phyloP scores from a whole-genome alignment of 345 rosid genomes.

The Psidium friedrichsthalianum region DNA sequence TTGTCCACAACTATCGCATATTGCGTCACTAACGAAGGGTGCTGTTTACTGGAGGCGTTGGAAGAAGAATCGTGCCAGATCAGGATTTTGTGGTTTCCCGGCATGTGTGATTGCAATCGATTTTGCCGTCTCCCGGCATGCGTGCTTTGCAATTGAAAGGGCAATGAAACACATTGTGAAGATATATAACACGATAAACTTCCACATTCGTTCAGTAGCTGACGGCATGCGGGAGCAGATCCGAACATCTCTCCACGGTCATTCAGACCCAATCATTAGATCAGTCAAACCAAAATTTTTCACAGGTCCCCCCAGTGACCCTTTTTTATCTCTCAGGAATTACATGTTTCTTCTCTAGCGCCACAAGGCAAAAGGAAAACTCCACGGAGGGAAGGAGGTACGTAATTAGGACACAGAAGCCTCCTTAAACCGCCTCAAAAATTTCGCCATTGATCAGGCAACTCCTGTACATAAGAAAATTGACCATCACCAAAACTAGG shows the following conservation, averaged over 20 bases:
- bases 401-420: constrained; percentile 1
- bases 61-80: background rate
- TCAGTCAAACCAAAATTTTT: background rate
- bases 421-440: constrained; percentile 2
- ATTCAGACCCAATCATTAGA: background rate
- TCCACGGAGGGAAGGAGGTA: background rate
- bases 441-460: constrained; percentile 3
- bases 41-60: background rate
- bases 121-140: background rate
- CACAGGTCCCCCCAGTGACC: background rate
- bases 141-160: background rate
- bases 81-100: background rate
- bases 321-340: background rate
- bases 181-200: background rate
- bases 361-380: background rate
- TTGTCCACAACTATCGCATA: background rate
- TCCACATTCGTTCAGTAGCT: background rate
- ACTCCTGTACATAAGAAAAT: constrained; percentile 7
- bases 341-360: background rate
- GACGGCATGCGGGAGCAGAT: background rate
- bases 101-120: background rate
- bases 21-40: background rate
- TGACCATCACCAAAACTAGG: constrained; percentile 24
- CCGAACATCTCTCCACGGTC: background rate
- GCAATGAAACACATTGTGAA: background rate